Evolutionary conservation across 495 filamentous ascomycete species (phyloP), one percentile per base, ranked within the genome.

Genomic region (Xylaria sp.): DNA sequence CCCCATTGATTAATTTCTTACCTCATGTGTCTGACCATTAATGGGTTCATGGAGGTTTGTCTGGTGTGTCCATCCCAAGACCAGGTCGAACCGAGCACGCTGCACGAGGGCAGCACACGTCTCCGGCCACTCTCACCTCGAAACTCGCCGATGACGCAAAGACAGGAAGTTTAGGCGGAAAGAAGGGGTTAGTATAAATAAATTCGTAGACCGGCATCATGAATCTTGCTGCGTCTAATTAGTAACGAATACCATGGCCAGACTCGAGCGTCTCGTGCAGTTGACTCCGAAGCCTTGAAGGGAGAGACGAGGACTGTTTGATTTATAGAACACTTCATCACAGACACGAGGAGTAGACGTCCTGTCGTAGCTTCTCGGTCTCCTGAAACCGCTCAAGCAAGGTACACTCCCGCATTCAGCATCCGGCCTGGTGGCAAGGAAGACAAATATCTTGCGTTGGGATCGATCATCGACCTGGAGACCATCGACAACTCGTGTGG

Each of bases 71-170:
- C 37, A 24, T 17, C n/a, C 35, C 11, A 29, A 62, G 21, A 59
- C 31, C 31, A 5, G 5, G 17, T 31, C 55, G 55, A 58, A 19
- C 55, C 55, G 29, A 58, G 57, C 57, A 2, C 9, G 57, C 17
- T 59, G 57, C 57, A 59, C 17, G 31, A 40, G 33, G 19, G 31
- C 57, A 59, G 31, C 57, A 37, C 33, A 40, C 31, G 57, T 59
- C 33, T 37, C 31, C 57, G 19, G 19, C n/a, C 31, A 31, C 15
- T 37, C 14, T 53, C 50, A 12, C 24, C 24, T 24, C 17, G 3
- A 29, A 29, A 53, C 15, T n/a, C 26, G 15, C 55, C 57, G 17
- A 21, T 59, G 57, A 21, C 33, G 33, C 17, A 11, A 21, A 33
- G 17, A 40, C 19, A 59, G 33, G 5, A 14, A 55, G n/a, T 19